Evolutionary conservation across 2,329 filamentous ascomycete species (phyloP), one percentile per base, ranked within the genome.

Genomic region (Zymoseptoria passerinii): DNA sequence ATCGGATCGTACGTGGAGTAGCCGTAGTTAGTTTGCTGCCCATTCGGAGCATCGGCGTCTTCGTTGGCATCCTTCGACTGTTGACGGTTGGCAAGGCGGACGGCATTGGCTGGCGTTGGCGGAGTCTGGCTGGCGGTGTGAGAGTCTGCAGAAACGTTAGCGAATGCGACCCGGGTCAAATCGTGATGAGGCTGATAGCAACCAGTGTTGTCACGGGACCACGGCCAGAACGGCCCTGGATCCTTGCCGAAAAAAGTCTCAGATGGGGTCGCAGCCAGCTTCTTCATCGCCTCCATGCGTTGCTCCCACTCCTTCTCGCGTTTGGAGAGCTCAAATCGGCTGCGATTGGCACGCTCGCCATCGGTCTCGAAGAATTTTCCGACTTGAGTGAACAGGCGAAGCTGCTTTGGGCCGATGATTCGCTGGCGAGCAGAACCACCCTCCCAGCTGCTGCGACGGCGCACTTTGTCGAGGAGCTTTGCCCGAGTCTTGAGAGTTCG

Each of bases 221-320:
- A 44, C n/a, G 35, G 35, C 71, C 70, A 72, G 63, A 72, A 72
- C 2, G 67, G 68, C 58, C 70, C 67, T 58, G 70, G 69, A 4
- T 69, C 27, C 70, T 72, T 73, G 1, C 76, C 76, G 56, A 78
- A 78, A 29, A 77, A 63, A 8, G 73, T 70, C 55, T 72, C 68
- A 55, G 78, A 78, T 9, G 76, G 76, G 56, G 78, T 73, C 48
- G 74, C 68, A 35, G 77, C 61, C 18, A 66, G 65, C 53, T 70
- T 70, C 55, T 68, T 64, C 63, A 72, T 66, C 7, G 60, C 59
- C 52, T 71, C 68, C 68, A 72, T 70, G 56, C 67, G 63, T 48
- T 70, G 65, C 56, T 69, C 69, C 71, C 71, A 72, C 50, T 65
- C 61, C 60, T 68, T 69, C 65, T 69, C 65, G 18, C 62, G 59